Evolutionary conservation across 345 rosid genomes (phyloP).

Genomic region (Lagerstroemia speciosa): DNA sequence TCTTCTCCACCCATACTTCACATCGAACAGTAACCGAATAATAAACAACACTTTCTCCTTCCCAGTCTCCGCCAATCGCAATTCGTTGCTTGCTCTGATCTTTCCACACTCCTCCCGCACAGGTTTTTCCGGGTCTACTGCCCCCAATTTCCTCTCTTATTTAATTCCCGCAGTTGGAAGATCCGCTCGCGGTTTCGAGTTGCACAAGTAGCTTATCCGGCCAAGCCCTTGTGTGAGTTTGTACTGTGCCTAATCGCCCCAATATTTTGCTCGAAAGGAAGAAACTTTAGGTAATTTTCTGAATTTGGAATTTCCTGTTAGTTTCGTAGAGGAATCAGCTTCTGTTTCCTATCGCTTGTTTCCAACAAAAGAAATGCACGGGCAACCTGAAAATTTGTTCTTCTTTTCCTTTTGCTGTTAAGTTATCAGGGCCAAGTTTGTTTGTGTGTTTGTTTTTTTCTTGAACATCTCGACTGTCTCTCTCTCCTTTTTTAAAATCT

Average conservation of each 20-base stretch:
- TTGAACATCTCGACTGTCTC: not conserved
- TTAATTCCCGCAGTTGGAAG: not conserved
- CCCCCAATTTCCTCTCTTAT: not conserved
- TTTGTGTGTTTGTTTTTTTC: not conserved
- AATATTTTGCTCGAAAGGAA: not conserved
- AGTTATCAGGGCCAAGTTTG: not conserved
- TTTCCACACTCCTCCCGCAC: not conserved
- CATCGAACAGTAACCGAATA: not conserved
- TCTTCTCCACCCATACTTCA: not conserved
- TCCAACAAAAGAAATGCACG: not conserved
- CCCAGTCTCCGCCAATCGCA: conserved; percentile 1
- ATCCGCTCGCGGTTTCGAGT: not conserved
- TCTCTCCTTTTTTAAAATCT: not conserved
- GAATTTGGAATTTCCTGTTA: not conserved
- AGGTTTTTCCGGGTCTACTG: not conserved
- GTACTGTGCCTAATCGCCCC: not conserved
- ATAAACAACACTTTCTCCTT: not conserved
- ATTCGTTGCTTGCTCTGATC: not conserved
- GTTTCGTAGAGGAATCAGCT: not conserved
- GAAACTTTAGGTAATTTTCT: not conserved
- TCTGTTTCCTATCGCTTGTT: not conserved
- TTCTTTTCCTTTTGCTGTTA: not conserved
- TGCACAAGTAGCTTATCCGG: not conserved
- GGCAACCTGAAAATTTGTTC: not conserved
- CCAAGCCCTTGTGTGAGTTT: not conserved